These are phyloP conservation scores for Leccinum ponderosum DNA, from an alignment of 1,284 basidiomycete species.

Conservation along the genomic window DNA sequence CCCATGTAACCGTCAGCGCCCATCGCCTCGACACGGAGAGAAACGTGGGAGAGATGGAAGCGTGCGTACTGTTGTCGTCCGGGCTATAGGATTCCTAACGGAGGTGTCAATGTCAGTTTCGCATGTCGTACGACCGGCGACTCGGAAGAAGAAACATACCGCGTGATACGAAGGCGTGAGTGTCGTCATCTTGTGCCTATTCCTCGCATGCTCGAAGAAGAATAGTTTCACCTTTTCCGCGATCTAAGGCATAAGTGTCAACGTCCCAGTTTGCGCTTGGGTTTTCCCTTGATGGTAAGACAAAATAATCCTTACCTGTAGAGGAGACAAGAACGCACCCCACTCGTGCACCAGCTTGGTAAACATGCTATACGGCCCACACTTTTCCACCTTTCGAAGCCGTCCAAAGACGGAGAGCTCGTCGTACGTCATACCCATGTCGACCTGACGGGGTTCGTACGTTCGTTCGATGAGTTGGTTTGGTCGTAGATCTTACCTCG, in stretches of 20 bases:
- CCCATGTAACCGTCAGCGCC: slow-evolving; percentile 2
- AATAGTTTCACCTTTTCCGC: slow-evolving; percentile 98
- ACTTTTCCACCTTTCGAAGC: slow-evolving; percentile 94
- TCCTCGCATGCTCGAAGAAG: slow-evolving; percentile 96
- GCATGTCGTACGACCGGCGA: background rate
- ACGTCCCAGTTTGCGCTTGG: background rate
- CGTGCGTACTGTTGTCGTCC: slow-evolving; percentile 88
- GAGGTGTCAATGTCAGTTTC: background rate
- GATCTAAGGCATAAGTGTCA: slow-evolving; percentile 52
- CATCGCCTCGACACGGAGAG: background rate
- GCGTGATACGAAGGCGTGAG: slow-evolving; percentile 97
- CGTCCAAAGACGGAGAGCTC: slow-evolving; percentile 93
- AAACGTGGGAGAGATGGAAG: background rate
- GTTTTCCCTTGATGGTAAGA: background rate
- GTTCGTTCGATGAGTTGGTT: background rate
- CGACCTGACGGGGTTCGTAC: slow-evolving; percentile 52
- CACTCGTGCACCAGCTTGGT: slow-evolving; percentile 93
- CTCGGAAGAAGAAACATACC: slow-evolving; percentile 44
- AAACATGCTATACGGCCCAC: slow-evolving; percentile 96
- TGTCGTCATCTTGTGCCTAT: slow-evolving; percentile 99
- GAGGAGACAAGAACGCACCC: slow-evolving; percentile 79
- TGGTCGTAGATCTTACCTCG: slow-evolving; percentile 55
- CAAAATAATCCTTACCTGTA: slow-evolving; percentile 51
- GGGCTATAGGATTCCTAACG: slow-evolving; percentile 90
- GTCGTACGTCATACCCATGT: slow-evolving; percentile 99